Conservation (phyloP, 2,329 filamentous ascomycete species). For the Pseudopithomyces maydicus region DNA sequence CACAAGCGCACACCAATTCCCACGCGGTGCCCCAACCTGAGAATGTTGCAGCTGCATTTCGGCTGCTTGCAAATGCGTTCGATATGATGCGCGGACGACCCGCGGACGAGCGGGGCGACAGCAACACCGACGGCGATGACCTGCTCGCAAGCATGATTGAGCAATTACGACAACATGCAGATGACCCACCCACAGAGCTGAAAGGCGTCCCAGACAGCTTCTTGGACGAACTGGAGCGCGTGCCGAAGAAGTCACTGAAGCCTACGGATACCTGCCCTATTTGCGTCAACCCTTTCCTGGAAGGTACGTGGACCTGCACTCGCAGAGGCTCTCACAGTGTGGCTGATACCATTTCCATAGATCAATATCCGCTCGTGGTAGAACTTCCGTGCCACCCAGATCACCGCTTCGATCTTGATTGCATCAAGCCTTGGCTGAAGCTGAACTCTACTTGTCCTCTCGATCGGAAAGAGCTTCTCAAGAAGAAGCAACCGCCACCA, state of each 20-base stretch:
- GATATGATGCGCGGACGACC: conserved; percentile 59
- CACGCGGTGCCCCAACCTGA: conserved; percentile 64
- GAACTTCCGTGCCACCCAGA: conserved; percentile 65
- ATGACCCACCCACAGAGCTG: conserved; percentile 64
- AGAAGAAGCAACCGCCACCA: conserved; percentile 54
- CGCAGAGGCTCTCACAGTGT: not conserved
- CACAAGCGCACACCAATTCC: conserved; percentile 56
- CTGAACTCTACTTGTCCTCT: conserved; percentile 68
- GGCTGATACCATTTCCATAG: conserved; percentile 35
- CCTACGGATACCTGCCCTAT: conserved; percentile 62
- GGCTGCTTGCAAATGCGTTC: conserved; percentile 65
- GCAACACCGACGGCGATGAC: conserved; percentile 35
- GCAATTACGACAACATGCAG: conserved; percentile 59
- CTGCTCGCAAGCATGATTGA: conserved; percentile 62
- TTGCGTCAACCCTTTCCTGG: conserved; percentile 64
- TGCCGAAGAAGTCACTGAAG: conserved; percentile 62
- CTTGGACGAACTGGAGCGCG: conserved; percentile 63
- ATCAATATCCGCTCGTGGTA: conserved; percentile 67
- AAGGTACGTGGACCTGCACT: conserved; percentile 48
- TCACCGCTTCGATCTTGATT: conserved; percentile 69
- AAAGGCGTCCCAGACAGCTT: conserved; percentile 67
- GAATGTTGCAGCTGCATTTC: conserved; percentile 64
- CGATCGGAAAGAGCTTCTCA: conserved; percentile 63
- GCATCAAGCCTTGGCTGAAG: conserved; percentile 68
- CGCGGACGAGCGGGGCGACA: conserved; percentile 29